Base-by-base conservation (phyloP, 352 stramenopile species). In the Pythium phragmitis region DNA sequence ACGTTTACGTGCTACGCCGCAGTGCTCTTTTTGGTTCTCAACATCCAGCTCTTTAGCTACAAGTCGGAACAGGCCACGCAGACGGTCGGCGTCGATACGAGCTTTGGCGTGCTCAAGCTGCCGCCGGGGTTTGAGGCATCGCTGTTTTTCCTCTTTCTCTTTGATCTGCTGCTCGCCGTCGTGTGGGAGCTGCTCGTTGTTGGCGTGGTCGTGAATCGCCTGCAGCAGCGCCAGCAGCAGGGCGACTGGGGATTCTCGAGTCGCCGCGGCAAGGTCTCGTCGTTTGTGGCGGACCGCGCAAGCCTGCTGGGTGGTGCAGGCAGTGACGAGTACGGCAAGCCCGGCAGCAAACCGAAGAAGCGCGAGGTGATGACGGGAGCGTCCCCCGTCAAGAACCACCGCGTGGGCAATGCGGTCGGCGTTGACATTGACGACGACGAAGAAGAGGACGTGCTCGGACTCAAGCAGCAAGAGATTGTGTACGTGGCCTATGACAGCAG, bases 141-240 rank as follows among this genome's bases (percentile, higher is more conserved):
- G 23, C 71, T 91, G 26, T 87, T 89, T 53, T 81, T 83, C 42
- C 73, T 92, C 9, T 89, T 89, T 46, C 70, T 88, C 28, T 88
- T 89, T 39, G 77, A 92, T 33, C 54, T 77, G 4, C 68, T 78
- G 6, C 75, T 85, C 4, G 80, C 80, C 28, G 34, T 86, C 4
- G 65, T 76, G 46, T 92, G 80, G 80, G 82, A 92, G 55, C 52
- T 87, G 6, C 23, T 86, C 9, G 77, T 88, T 19, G 76, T 91
- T 3, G 78, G 76, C 1, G 56, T 89, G 17, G 17, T 89, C 9
- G 49, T 91, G 9, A 71, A 72, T 41, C 77, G 80, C 26, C 72
- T 87, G 36, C 72, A 88, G 52, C 74, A 79, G 63, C 74, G 75
- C 3, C 69, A 76, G 4, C 56, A 67, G 48, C 62, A 45, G 8